These are phyloP conservation scores for Lentinula raphanica DNA, from an alignment of 768 basidiomycete genomes.

Conservation along the genomic window DNA sequence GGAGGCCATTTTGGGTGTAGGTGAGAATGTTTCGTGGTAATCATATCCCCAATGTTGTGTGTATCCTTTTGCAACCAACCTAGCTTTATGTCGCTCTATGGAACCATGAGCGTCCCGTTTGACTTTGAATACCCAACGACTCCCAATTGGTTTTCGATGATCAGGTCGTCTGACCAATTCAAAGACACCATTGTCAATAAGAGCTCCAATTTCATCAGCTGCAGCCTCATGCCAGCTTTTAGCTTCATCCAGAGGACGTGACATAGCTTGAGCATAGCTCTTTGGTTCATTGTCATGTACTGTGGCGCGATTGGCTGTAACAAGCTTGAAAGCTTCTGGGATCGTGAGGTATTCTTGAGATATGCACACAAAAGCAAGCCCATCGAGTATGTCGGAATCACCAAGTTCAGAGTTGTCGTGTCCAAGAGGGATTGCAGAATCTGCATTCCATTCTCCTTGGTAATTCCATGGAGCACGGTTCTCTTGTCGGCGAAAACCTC, in stretches of 20 bases:
- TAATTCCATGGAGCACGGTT: too few relatives aligned
- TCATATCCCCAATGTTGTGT: conserved; percentile 34
- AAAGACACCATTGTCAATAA: conserved; percentile 27
- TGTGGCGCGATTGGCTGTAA: background rate
- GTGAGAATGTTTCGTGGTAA: conserved; percentile 33
- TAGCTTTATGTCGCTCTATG: conserved; percentile 33
- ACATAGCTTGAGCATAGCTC: conserved; percentile 17
- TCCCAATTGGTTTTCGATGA: conserved; percentile 27
- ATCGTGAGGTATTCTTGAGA: too few relatives aligned
- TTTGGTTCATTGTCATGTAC: conserved; percentile 12
- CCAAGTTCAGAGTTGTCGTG: too few relatives aligned
- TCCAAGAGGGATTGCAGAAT: too few relatives aligned
- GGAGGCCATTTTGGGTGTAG: conserved; percentile 18
- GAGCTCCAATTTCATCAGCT: conserved; percentile 22
- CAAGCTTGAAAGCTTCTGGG: too few relatives aligned
- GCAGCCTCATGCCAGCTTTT: conserved; percentile 20
- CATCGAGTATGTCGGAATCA: too few relatives aligned
- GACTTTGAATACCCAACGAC: conserved; percentile 33
- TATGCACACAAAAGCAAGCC: too few relatives aligned
- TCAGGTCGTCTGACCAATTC: conserved; percentile 27
- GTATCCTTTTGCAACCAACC: conserved; percentile 38
- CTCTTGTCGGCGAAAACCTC: background rate
- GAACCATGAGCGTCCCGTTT: conserved; percentile 36
- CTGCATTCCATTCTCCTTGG: too few relatives aligned
- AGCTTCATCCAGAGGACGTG: conserved; percentile 10